A percentile compares a stretch with the other conserved stretches of the same genome.
Conservation (phyloP, 2,329 filamentous ascomycete species). For the Fusarium mundagurra region DNA sequence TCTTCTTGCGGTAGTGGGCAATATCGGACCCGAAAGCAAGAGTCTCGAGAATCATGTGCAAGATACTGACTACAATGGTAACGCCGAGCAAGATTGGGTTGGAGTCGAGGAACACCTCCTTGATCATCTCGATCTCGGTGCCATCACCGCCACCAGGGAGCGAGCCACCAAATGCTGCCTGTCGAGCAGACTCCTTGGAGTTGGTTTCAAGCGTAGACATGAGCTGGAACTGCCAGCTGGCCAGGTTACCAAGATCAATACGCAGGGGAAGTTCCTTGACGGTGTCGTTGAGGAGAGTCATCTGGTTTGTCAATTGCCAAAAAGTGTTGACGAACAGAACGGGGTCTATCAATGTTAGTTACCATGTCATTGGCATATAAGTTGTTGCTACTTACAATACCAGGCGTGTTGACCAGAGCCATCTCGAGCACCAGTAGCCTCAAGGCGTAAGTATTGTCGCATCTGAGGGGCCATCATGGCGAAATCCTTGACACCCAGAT, state of each 20-base stretch:
- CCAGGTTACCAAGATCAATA: slow-evolving; percentile 83
- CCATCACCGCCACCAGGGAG: slow-evolving; percentile 86
- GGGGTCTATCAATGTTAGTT: slow-evolving; percentile 61
- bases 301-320: slow-evolving; percentile 93
- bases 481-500: slow-evolving; percentile 76
- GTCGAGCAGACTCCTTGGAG: slow-evolving; percentile 82
- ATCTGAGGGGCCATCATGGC: slow-evolving; percentile 75
- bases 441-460: slow-evolving; percentile 81
- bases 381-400: slow-evolving; percentile 68
- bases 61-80: slow-evolving; percentile 83
- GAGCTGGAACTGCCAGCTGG: slow-evolving; percentile 89
- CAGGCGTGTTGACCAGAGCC: slow-evolving; percentile 86
- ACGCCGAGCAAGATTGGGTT: slow-evolving; percentile 90
- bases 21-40: slow-evolving; percentile 98
- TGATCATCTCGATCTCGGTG: slow-evolving; percentile 95
- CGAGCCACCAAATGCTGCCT: slow-evolving; percentile 77
- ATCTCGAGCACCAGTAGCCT: slow-evolving; percentile 84
- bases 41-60: slow-evolving; percentile 95
- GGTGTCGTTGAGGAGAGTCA: slow-evolving; percentile 91
- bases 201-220: slow-evolving; percentile 87
- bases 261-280: slow-evolving; percentile 84
- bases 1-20: slow-evolving; percentile 98
- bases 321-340: slow-evolving; percentile 94
- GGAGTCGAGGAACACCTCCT: slow-evolving; percentile 92
- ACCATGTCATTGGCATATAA: neutral